Base-by-base conservation (phyloP, 2,329 filamentous ascomycete genomes). In the Aspergillus versicolor region DNA sequence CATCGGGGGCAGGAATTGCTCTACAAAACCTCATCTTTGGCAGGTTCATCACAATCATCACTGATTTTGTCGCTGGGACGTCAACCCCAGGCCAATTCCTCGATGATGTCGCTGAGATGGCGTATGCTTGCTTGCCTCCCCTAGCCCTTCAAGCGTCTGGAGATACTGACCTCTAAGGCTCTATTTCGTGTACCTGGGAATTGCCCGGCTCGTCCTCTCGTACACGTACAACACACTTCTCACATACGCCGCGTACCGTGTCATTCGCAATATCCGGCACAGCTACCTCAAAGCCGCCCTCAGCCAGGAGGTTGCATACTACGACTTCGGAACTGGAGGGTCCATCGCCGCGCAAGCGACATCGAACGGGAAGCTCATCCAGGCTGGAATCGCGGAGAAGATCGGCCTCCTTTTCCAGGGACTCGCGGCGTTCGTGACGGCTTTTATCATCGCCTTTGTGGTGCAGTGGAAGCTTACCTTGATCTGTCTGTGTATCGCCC, bases 271-370 rank as follows among this genome's bases (percentile, higher is more conserved):
- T 76, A 90, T 92, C 65, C 86, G 92, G 56, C 85, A 90, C 70
- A 83, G 89, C 64, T 97, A 97, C 66, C 83, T 99, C 5, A 83
- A 87, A 64, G 91, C 89, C 60, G 92, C 91, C 68, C 79, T 96
- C 78, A 85, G 86, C 59, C 92, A 96, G 71, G 96, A 96, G 71
- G 93, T 96, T 71, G 92, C 86, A 42, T 96, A 90, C 74, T 96
- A 95, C 75, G 94, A 97, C 73, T 94, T 93, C 68, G 82, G 96
- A 13, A 92, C 92, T 49, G 89, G 92, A 27, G 92, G 93, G 56
- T 94, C 97, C 75, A 90, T 97, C 59, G 96, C 92, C 0, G 96
- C 92, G 1, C 88, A 92, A 61, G 96, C 97, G 65, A 97, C 93
- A 0, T 88, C 92, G 8, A 93, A 97, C 72, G 95, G 91, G 40